Evolutionary conservation across 495 filamentous ascomycete species (phyloP).

Genomic region (Penicillium canescens): DNA sequence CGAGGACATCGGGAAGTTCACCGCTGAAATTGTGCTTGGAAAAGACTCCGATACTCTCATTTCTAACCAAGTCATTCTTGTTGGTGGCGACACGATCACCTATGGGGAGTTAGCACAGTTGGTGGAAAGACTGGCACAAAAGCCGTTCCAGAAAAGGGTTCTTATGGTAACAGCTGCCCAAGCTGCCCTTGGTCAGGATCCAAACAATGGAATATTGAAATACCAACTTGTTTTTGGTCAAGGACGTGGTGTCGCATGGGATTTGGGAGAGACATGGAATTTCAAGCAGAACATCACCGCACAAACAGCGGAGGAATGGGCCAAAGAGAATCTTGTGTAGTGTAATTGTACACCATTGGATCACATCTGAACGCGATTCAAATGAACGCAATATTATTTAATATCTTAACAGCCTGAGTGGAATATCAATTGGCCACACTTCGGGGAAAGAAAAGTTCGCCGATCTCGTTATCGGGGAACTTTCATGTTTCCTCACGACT

Average conservation of each 20-base stretch:
- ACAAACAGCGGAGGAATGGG: slow-evolving; percentile 44
- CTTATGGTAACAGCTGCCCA: slow-evolving; percentile 41
- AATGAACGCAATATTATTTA: too few species aligned
- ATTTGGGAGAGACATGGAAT: slow-evolving; percentile 49
- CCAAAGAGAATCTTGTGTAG: neutral
- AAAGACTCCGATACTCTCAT: slow-evolving; percentile 19
- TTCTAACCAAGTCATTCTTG: slow-evolving; percentile 36
- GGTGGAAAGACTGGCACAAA: slow-evolving; percentile 42
- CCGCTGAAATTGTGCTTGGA: slow-evolving; percentile 50
- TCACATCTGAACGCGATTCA: too few species aligned
- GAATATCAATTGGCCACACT: too few species aligned
- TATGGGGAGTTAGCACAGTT: slow-evolving; percentile 53
- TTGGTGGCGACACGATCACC: slow-evolving; percentile 59
- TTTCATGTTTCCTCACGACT: too few species aligned
- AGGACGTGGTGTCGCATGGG: slow-evolving; percentile 60
- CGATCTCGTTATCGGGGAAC: too few species aligned
- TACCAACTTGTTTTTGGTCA: slow-evolving; percentile 62
- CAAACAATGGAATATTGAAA: slow-evolving; percentile 51
- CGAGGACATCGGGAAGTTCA: slow-evolving; percentile 57
- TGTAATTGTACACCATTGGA: too few species aligned
- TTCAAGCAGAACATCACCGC: slow-evolving; percentile 39
- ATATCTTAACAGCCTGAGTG: too few species aligned
- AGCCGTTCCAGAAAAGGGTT: slow-evolving; percentile 43
- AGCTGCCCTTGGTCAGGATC: slow-evolving; percentile 41
- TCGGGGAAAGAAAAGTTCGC: neutral